Evolutionary conservation across 2,329 filamentous ascomycete species (phyloP), one percentile per base, ranked within the genome.

Genomic region (Colletotrichum navitas): DNA sequence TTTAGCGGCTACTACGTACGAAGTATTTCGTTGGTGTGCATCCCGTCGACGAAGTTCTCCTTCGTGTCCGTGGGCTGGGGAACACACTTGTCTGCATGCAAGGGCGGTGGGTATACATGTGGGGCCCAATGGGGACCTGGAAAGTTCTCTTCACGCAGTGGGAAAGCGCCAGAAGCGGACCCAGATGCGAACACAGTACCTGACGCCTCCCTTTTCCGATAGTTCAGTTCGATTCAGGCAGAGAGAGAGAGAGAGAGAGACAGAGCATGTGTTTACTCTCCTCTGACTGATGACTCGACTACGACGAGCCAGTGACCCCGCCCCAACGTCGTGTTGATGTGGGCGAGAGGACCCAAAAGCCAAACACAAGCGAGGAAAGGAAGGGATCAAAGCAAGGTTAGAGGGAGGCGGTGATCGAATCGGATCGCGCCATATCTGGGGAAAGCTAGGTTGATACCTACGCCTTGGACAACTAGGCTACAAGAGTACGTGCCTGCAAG

Each of bases 371-470:
- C 36, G 59, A 71, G 32, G 14, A 63, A 63, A 68, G 63, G 66
- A 60, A 52, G 65, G 49, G 61, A 43, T 51, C 36, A 71, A 45
- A n/a, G 51, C 58, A 61, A 36, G 39, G 32, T 26, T 24, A 14
- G 34, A 41, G 36, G 45, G 47, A 41, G 5, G 55, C 52, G 67
- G 34, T 59, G 68, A 71, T 71, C 65, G 68, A 71, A 71, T 71
- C 68, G 68, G 59, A 71, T 71, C 59, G 68, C 59, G 68, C 68
- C 68, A 59, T 39, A 52, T 71, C 68, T 63, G 68, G 68, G 68
- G 68, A 71, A 71, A 71, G 58, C 68, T 58, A 63, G 34, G 34
- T 6, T 21, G 65, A 64, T 59, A 52, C 68, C 59, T 63, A 52
- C 59, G 64, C 63, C 56, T 67, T 52, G 55, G 47, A 59, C 41